A percentile compares a stretch with the other conserved stretches of the same genome.
Conservation (phyloP, 2,329 filamentous ascomycete species). For the Coniochaeta sp. region DNA sequence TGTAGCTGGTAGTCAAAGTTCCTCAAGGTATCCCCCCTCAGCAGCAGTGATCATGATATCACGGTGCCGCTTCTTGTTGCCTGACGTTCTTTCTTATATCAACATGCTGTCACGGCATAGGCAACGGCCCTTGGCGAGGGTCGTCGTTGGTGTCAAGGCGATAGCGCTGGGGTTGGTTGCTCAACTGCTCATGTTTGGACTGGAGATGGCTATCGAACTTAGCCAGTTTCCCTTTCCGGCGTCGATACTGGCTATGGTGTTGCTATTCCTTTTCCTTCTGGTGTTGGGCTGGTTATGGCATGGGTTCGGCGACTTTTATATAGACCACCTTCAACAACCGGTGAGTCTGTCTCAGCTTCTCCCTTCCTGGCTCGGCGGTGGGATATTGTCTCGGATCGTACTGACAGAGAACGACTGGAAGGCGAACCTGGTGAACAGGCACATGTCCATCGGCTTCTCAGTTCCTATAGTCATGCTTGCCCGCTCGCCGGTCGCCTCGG, state of each 20-base stretch:
- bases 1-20: no score
- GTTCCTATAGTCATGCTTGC: slow-evolving; percentile 42
- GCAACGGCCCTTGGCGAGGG: neutral
- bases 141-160: neutral
- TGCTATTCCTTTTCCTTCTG: slow-evolving; percentile 6
- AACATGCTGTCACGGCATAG: neutral
- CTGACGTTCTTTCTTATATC: neutral
- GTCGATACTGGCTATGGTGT: slow-evolving; percentile 39
- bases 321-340: slow-evolving; percentile 10
- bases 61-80: neutral
- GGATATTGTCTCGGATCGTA: neutral
- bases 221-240: slow-evolving; percentile 29
- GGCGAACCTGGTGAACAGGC: slow-evolving; percentile 42
- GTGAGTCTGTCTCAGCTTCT: slow-evolving; percentile 6
- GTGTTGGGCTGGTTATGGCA: slow-evolving; percentile 1
- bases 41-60: neutral
- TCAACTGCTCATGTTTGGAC: slow-evolving; percentile 38
- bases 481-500: slow-evolving; percentile 21
- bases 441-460: slow-evolving; percentile 44
- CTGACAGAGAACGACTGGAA: slow-evolving; percentile 13
- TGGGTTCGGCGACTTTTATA: slow-evolving; percentile 20
- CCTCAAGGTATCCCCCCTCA: no score
- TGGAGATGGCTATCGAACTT: slow-evolving; percentile 19
- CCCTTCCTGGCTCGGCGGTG: neutral
- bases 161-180: slow-evolving; percentile 19